Percentiles rank a stretch among this genome's conserved stretches.
phyloP scores from a whole-genome alignment of 177 flowering plant species.

The Vitis hybrid region DNA sequence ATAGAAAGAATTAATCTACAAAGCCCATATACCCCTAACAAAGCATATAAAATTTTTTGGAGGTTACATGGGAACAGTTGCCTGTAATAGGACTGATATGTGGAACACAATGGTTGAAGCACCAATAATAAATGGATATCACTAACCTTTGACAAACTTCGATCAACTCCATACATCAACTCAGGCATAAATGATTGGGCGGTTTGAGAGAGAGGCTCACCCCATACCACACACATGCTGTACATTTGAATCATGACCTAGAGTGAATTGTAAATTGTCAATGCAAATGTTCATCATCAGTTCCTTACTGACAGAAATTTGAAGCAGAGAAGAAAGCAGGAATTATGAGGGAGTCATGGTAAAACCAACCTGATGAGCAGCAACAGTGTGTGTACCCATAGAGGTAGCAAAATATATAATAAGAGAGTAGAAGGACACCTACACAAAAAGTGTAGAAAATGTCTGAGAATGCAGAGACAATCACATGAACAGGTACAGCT shows the following conservation, averaged over 20 bases:
- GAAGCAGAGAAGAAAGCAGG: background rate
- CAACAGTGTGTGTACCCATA: constrained; percentile 72
- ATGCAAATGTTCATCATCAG: background rate
- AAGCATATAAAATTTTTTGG: background rate
- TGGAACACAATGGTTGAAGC: background rate
- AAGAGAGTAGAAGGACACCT: constrained; percentile 89
- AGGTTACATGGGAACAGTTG: background rate
- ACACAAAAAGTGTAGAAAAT: constrained; percentile 3
- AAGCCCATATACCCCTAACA: background rate
- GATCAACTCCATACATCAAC: constrained; percentile 68
- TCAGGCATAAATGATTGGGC: constrained; percentile 99
- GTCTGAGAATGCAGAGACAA: constrained; percentile 7
- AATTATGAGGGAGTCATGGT: background rate
- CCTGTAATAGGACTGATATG: too few relatives aligned
- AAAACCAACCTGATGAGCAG: constrained; percentile 81
- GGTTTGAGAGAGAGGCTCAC: constrained; percentile 95
- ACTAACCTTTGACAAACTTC: constrained; percentile 71
- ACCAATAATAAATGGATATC: background rate
- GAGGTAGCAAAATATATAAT: constrained; percentile 84
- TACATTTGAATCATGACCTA: constrained; percentile 86
- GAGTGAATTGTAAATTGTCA: constrained; percentile 11
- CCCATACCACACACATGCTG: constrained; percentile 78
- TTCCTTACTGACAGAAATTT: background rate
- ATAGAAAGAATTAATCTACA: background rate
- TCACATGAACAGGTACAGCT: background rate